Evolutionary conservation across 2,329 filamentous ascomycete species (phyloP).

Genomic region (Diaporthe ilicicola): DNA sequence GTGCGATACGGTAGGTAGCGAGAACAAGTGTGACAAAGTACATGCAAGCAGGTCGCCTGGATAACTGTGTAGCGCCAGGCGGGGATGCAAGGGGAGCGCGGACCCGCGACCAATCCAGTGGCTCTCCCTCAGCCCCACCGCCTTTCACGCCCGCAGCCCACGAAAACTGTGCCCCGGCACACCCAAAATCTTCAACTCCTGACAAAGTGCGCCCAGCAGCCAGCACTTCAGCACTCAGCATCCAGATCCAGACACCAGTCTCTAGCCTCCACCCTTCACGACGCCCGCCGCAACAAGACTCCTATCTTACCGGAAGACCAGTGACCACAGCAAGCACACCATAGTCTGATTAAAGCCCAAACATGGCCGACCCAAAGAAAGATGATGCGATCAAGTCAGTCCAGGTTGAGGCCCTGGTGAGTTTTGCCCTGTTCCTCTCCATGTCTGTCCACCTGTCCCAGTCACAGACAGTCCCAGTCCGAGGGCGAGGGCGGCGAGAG

Average conservation of each 20-base stretch:
- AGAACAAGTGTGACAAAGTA: no score
- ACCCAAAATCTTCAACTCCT: slow-evolving; percentile 26
- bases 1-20: no score
- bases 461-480: slow-evolving; percentile 40
- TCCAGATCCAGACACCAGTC: background rate
- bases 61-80: background rate
- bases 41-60: no score
- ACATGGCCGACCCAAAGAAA: slow-evolving; percentile 68
- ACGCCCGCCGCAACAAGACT: slow-evolving; percentile 20
- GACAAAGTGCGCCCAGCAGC: background rate
- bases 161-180: slow-evolving; percentile 27
- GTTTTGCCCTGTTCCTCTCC: slow-evolving; percentile 42
- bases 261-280: background rate
- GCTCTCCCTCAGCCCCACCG: slow-evolving; percentile 6
- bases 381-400: slow-evolving; percentile 83
- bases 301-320: background rate
- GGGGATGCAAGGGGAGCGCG: background rate
- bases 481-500: background rate
- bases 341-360: slow-evolving; percentile 42
- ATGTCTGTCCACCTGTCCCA: slow-evolving; percentile 30
- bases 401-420: slow-evolving; percentile 93
- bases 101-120: slow-evolving; percentile 5
- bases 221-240: background rate
- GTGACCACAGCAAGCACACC: background rate
- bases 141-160: slow-evolving; percentile 25